Base-by-base conservation (phyloP, 2,329 filamentous ascomycete species). In the Dothistroma septosporum region DNA sequence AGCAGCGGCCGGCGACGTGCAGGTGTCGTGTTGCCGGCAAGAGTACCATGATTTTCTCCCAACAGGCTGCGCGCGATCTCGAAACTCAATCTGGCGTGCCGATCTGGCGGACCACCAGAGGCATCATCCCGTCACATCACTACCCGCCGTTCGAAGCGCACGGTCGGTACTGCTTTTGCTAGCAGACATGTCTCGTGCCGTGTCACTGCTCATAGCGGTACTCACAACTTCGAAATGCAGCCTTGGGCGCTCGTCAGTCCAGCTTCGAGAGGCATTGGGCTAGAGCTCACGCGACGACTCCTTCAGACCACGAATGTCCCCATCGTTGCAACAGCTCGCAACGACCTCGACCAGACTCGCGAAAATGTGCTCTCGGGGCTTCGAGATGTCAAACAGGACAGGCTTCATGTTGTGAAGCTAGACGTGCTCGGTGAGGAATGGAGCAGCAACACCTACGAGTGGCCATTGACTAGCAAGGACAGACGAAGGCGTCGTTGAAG, bases 401-500 rank as follows among this genome's bases (percentile, higher is more conserved):
- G 84, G 59, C 70, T 87, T 19, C 78, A 75, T 0, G 76, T 87
- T 4, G 60, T 86, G 16, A 72, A 79, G 59, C 69, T 86, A 1
- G 84, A 87, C 68, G 79, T 87, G 7, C 77, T 81, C n/a, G 79
- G 84, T 86, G 78, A 35, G 61, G 24, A n/a, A 32, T 44, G 16
- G 14, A 12, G 12, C n/a, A 50, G 22, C 47, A 50, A 11, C 14
- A 8, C 48, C 33, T 12, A 19, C 35, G n/a, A 32, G 44, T 21
- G 24, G 11, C 19, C 21, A 49, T 44, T 60, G 19, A 63, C 59
- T 16, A 46, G 41, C 48, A 12, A 32, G n/a, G n/a, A n/a, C 63
- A 84, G 84, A 89, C 68, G 89, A 92, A 75, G 63, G 76, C 31
- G 84, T 83, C 37, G 83, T 94, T 60, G 75, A 77, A 44, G 69